Conservation (phyloP, 2,329 filamentous ascomycete genomes). For the Fusarium bulbicola region DNA sequence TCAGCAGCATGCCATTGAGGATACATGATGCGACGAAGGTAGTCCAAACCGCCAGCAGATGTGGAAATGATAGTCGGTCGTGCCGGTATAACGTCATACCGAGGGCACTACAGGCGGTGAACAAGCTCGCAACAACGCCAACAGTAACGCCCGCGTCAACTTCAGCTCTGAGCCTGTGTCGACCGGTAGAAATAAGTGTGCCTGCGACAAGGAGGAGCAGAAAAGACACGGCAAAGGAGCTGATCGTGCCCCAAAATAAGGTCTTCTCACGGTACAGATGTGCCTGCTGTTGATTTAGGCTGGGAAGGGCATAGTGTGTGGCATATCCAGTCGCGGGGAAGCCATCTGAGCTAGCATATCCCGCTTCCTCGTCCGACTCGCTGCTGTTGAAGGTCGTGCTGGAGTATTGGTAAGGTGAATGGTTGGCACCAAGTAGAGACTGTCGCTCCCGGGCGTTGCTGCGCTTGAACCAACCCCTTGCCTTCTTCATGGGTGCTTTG, state of each 20-base stretch:
- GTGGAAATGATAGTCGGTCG: constrained; percentile 53
- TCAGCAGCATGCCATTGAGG: constrained; percentile 56
- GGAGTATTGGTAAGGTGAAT: constrained; percentile 42
- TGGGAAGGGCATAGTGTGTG: constrained; percentile 64
- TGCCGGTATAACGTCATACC: constrained; percentile 65
- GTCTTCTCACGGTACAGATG: constrained; percentile 62
- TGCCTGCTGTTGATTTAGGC: constrained; percentile 60
- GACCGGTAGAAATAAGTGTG: constrained; percentile 73
- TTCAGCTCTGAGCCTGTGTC: constrained; percentile 72
- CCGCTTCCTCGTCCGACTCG: constrained; percentile 57
- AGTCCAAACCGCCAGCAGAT: constrained; percentile 53
- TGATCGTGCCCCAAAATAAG: constrained; percentile 62
- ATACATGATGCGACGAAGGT: constrained; percentile 51
- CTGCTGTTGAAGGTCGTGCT: constrained; percentile 44
- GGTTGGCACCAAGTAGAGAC: constrained; percentile 44
- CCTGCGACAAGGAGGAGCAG: constrained; percentile 71
- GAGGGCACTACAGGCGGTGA: constrained; percentile 69
- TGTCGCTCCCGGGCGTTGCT: constrained; percentile 41
- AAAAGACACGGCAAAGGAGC: constrained; percentile 67
- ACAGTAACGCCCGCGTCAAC: constrained; percentile 78
- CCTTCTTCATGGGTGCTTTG: constrained; percentile 59
- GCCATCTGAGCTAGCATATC: constrained; percentile 63
- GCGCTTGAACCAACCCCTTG: constrained; percentile 59
- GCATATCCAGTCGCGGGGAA: constrained; percentile 61
- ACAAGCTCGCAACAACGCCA: constrained; percentile 72